Percentiles rank a stretch among this genome's conserved stretches.
These are phyloP conservation scores for Domatiomyces globalis DNA, from an alignment of 2,329 filamentous ascomycete species.

Conservation along the genomic window DNA sequence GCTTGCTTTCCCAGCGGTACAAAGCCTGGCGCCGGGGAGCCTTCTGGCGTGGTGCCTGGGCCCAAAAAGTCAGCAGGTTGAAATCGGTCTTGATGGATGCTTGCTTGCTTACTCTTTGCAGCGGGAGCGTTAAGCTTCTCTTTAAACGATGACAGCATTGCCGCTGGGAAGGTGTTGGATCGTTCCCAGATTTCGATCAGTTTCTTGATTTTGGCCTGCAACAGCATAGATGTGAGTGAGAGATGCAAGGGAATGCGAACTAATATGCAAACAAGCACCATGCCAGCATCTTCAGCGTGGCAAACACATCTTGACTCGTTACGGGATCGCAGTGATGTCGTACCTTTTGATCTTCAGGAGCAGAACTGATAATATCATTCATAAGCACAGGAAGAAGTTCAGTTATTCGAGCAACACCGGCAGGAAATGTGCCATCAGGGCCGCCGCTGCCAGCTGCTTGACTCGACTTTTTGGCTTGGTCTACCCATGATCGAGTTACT, in stretches of 20 bases:
- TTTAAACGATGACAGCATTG: conserved; percentile 72
- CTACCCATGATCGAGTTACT: conserved; percentile 97
- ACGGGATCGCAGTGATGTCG: conserved; percentile 25
- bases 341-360: conserved; percentile 95
- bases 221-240: conserved; percentile 36
- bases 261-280: conserved; percentile 1
- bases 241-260: conserved; percentile 1
- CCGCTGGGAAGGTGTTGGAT: conserved; percentile 70
- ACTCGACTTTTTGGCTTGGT: conserved; percentile 75
- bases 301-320: background rate
- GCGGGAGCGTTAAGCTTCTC: conserved; percentile 55
- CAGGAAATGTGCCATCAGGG: conserved; percentile 82
- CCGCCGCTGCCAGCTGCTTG: conserved; percentile 69
- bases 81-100: background rate
- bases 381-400: conserved; percentile 87
- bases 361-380: conserved; percentile 81
- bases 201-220: conserved; percentile 90
- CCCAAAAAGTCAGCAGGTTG: conserved; percentile 33
- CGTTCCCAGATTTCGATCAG: conserved; percentile 97
- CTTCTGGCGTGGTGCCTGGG: conserved; percentile 55
- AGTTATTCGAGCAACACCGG: conserved; percentile 90
- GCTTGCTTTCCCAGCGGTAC: conserved; percentile 25
- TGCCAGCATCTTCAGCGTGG: background rate
- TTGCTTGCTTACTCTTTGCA: conserved; percentile 41
- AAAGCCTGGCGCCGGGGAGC: conserved; percentile 34